Evolutionary conservation across 1,284 basidiomycete genomes (phyloP), one percentile per base, ranked within the genome.

Genomic region (Papiliotrema terrestris): DNA sequence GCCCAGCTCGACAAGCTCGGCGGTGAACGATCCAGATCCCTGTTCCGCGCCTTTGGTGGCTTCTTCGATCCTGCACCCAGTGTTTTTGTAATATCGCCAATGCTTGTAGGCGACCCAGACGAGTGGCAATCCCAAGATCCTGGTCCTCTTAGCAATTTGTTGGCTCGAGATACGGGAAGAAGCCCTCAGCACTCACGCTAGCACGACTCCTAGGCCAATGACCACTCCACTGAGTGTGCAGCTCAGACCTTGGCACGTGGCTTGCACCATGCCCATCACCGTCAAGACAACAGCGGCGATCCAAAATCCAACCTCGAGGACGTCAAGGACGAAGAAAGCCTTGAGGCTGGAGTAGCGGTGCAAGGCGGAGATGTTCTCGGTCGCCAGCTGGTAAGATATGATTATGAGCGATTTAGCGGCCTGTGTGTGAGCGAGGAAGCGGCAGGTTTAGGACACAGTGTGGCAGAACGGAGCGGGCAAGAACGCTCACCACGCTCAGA

Each of bases 271-370:
- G 23, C 26, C 39, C 26, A 53, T 53, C n/a, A 44, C 26, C 5
- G 51, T 53, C 3, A 53, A 26, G 20, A 47, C 51, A 19, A 32
- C 19, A 17, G 51, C 51, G 13, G 51, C 51, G 11, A 48, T 25
- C 51, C 51, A 53, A n/a, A 53, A 53, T 6, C 23, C 45, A n/a
- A 39, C 44, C 23, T 53, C 51, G 35, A 53, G 15, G 17, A 53
- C 38, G 35, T 53, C 43, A 5, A 53, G 32, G 11, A 53, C 19
- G 26, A 53, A 25, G 32, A 46, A 46, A 26, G 51, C 51, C 45
- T 53, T 53, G 6, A 48, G n/a, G 25, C 51, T 53, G 4, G 43
- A 20, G 20, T 32, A 47, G 3, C 51, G 51, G 9, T 39, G 25
- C 8, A 53, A 32, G 35, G 20, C n/a, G 14, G 19, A 20, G 14